These are phyloP conservation scores for Talaromyces rugulosus DNA, from an alignment of 2,329 filamentous ascomycete species.

Conservation along the genomic window DNA sequence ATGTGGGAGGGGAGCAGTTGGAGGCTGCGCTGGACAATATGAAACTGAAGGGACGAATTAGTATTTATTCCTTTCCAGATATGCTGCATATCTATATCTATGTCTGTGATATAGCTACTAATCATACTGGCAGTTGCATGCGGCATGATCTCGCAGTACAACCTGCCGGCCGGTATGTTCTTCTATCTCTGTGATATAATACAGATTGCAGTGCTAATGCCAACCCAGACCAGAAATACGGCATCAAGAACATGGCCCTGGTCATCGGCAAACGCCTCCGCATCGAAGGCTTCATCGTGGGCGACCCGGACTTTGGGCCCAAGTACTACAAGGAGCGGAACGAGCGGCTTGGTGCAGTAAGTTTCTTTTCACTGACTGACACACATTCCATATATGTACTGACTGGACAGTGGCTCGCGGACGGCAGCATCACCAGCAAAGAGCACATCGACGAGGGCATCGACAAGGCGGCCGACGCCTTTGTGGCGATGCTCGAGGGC, in stretches of 20 bases:
- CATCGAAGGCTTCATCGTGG: constrained; percentile 73
- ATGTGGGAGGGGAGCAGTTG: constrained; percentile 71
- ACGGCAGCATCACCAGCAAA: constrained; percentile 71
- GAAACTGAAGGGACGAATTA: constrained; percentile 64
- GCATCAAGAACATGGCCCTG: constrained; percentile 61
- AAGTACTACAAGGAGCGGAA: constrained; percentile 46
- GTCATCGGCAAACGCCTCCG: constrained; percentile 63
- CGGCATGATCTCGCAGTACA: constrained; percentile 75
- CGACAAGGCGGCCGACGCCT: constrained; percentile 68
- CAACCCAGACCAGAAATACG: constrained; percentile 52
- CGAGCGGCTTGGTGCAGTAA: constrained; percentile 7
- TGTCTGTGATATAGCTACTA: background rate
- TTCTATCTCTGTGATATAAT: background rate
- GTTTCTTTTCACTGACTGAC: background rate
- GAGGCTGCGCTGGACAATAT: constrained; percentile 62
- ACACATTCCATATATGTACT: background rate
- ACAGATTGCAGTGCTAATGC: too few species aligned
- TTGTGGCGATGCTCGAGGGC: constrained; percentile 71
- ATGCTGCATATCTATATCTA: background rate
- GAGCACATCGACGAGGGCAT: constrained; percentile 69
- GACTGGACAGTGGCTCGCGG: constrained; percentile 57
- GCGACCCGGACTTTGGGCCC: constrained; percentile 61
- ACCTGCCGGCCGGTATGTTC: constrained; percentile 36
- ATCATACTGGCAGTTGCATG: constrained; percentile 40
- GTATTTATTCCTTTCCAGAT: background rate